These are phyloP conservation scores for Aphanomyces cochlioides DNA, from an alignment of 352 stramenopile genomes.

Conservation along the genomic window DNA sequence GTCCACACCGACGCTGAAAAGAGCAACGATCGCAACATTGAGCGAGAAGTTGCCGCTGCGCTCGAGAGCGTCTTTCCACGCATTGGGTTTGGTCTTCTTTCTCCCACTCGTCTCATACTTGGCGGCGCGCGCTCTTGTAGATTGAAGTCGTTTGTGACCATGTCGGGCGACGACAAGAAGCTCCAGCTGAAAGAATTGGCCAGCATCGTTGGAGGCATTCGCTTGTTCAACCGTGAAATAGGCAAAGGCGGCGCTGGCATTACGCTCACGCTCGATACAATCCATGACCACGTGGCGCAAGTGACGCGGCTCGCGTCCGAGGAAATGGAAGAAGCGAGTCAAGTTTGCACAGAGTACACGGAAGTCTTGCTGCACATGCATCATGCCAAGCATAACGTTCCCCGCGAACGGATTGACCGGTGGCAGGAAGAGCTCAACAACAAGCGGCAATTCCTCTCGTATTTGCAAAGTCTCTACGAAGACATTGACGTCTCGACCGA, in stretches of 20 bases:
- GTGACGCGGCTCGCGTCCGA: conserved; percentile 12
- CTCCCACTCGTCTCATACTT: neutral
- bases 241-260: conserved; percentile 86
- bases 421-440: conserved; percentile 93
- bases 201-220: conserved; percentile 90
- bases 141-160: conserved; percentile 91
- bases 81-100: conserved; percentile 45
- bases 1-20: conserved; percentile 57
- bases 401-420: conserved; percentile 18
- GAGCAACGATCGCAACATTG: conserved; percentile 60
- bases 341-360: conserved; percentile 75
- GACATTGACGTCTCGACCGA: conserved; percentile 80
- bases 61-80: conserved; percentile 94
- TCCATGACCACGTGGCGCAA: conserved; percentile 21
- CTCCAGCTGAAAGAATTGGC: conserved; percentile 89
- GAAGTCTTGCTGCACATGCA: conserved; percentile 75
- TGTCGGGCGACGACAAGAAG: conserved; percentile 86
- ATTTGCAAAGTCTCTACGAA: conserved; percentile 89
- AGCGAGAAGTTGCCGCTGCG: conserved; percentile 85
- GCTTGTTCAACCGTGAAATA: conserved; percentile 89
- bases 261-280: conserved; percentile 37
- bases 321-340: conserved; percentile 62
- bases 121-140: conserved; percentile 5
- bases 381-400: conserved; percentile 41
- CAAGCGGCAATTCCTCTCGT: conserved; percentile 87